Conservation (phyloP, 345 rosid species). For the Salix viminalis region DNA sequence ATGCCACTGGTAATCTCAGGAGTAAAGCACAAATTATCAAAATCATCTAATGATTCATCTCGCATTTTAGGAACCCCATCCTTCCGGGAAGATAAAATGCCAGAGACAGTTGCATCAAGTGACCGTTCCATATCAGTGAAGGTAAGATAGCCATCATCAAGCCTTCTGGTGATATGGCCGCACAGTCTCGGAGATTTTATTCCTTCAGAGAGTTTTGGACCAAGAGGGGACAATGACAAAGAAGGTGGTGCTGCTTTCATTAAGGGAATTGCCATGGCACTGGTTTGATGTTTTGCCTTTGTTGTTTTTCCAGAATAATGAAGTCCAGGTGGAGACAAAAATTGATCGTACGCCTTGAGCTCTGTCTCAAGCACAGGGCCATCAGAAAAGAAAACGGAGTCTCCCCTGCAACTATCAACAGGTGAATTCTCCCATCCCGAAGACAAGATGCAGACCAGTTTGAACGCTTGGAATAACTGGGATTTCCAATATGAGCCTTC, state of each 20-base stretch:
- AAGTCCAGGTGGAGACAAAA: slow-evolving; percentile 26
- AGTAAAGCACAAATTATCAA: slow-evolving; percentile 29
- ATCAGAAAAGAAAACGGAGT: slow-evolving; percentile 39
- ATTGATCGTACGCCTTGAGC: slow-evolving; percentile 11
- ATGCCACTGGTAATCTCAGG: slow-evolving; percentile 13
- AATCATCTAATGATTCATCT: slow-evolving; percentile 45
- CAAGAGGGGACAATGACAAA: slow-evolving; percentile 80
- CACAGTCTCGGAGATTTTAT: slow-evolving; percentile 34
- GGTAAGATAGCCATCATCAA: slow-evolving; percentile 26
- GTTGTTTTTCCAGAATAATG: slow-evolving; percentile 30
- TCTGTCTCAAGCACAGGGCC: slow-evolving; percentile 63
- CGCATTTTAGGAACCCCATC: slow-evolving; percentile 31
- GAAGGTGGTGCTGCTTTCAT: slow-evolving; percentile 38
- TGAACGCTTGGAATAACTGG: not conserved
- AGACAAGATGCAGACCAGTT: slow-evolving; percentile 20
- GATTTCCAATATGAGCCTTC: slow-evolving; percentile 20
- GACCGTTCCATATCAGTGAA: slow-evolving; percentile 42
- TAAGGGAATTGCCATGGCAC: slow-evolving; percentile 39
- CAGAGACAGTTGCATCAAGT: slow-evolving; percentile 28
- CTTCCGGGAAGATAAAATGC: slow-evolving; percentile 23
- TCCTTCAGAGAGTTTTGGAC: slow-evolving; percentile 69
- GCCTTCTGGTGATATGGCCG: slow-evolving; percentile 23
- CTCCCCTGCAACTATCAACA: slow-evolving; percentile 9
- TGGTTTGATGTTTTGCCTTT: slow-evolving; percentile 35
- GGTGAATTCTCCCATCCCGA: slow-evolving; percentile 21